Conservation (phyloP, 768 basidiomycete genomes). For the Calocera cornea region DNA sequence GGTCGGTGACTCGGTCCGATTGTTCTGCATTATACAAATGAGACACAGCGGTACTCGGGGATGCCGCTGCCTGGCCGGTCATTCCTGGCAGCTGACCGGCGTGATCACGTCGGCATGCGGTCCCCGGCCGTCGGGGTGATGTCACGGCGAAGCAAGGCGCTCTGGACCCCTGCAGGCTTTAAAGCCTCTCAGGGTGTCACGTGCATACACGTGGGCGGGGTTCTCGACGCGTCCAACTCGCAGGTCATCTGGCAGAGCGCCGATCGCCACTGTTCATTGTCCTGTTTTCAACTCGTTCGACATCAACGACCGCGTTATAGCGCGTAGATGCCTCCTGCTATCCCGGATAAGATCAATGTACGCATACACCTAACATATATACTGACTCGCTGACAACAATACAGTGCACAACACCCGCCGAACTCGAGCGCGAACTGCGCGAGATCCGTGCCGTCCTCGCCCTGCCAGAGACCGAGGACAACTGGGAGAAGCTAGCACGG, state of each 20-base stretch:
- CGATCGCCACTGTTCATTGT: neutral
- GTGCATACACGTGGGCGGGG: neutral
- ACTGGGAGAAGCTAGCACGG: constrained; percentile 56
- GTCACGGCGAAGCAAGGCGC: neutral
- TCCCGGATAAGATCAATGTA: constrained; percentile 15
- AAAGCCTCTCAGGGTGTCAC: too few relatives aligned
- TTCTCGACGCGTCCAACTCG: neutral
- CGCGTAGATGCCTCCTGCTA: constrained; percentile 12
- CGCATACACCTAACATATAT: neutral
- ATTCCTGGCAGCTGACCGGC: neutral
- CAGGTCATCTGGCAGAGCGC: neutral
- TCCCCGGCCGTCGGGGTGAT: neutral
- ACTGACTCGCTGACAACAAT: neutral
- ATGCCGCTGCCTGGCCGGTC: neutral
- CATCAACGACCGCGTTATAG: neutral
- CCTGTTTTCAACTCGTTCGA: neutral
- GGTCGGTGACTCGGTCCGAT: neutral
- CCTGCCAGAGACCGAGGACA: constrained; percentile 54
- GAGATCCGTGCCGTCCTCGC: constrained; percentile 14
- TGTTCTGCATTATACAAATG: neutral
- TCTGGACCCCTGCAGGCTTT: too few relatives aligned
- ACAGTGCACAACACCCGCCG: constrained; percentile 16
- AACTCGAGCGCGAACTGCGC: constrained; percentile 12
- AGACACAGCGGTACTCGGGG: neutral
- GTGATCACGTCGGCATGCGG: too few relatives aligned